phyloP scores from a whole-genome alignment of 2,329 filamentous ascomycete species.

The Massarina eburnea region DNA sequence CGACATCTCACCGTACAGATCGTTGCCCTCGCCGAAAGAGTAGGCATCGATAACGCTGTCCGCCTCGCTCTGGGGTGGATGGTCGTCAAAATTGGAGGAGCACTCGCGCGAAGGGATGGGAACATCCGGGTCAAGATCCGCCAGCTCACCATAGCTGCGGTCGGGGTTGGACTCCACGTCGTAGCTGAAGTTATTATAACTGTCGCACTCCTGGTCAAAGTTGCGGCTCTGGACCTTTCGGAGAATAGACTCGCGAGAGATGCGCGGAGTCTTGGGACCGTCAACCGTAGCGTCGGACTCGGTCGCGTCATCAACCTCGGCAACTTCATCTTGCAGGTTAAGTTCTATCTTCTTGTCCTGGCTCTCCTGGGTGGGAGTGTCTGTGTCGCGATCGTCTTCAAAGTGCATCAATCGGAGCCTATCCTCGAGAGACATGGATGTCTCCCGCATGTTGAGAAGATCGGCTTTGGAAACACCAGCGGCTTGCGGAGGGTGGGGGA shows the following conservation, averaged over 20 bases:
- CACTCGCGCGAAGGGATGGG: conserved; percentile 87
- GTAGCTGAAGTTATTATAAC: conserved; percentile 27
- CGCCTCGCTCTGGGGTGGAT: conserved; percentile 61
- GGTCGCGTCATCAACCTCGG: conserved; percentile 36
- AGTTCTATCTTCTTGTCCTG: conserved; percentile 31
- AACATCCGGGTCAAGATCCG: conserved; percentile 77
- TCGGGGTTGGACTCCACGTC: conserved; percentile 57
- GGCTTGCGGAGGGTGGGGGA: conserved; percentile 72
- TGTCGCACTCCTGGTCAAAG: conserved; percentile 50
- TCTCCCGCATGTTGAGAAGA: conserved; percentile 72
- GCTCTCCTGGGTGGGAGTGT: conserved; percentile 40
- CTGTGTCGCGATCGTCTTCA: conserved; percentile 52
- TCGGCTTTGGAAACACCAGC: conserved; percentile 73
- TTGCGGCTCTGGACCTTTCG: conserved; percentile 74
- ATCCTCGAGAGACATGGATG: conserved; percentile 81
- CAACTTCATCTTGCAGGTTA: conserved; percentile 36
- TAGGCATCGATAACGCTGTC: conserved; percentile 60
- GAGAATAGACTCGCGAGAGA: conserved; percentile 92
- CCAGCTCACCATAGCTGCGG: conserved; percentile 55
- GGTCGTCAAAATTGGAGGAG: conserved; percentile 59
- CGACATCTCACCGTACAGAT: conserved; percentile 59
- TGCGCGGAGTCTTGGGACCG: conserved; percentile 71
- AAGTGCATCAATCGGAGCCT: conserved; percentile 87
- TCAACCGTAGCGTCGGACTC: conserved; percentile 33
- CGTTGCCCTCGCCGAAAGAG: conserved; percentile 56